Evolutionary conservation across 2,329 filamentous ascomycete genomes (phyloP).

Genomic region (Sarocladium brachiariae): DNA sequence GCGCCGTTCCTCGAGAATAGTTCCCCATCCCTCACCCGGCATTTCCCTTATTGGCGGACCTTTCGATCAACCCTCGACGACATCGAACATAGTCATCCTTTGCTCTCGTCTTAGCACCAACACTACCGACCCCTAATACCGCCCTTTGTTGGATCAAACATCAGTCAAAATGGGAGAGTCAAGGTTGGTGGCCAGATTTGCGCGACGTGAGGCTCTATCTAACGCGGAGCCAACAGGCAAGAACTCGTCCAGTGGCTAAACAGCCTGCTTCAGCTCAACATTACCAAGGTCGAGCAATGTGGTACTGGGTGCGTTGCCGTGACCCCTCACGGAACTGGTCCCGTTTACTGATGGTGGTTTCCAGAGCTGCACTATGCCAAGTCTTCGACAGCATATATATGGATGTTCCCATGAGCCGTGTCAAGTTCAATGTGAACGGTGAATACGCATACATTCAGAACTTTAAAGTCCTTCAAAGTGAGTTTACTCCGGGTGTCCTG

Average conservation of each 20-base stretch:
- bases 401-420: conserved; percentile 89
- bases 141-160: conserved; percentile 5
- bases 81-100: conserved; percentile 5
- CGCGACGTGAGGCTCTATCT: conserved; percentile 13
- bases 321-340: conserved; percentile 13
- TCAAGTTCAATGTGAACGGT: conserved; percentile 97
- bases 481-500: conserved; percentile 26
- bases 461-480: conserved; percentile 96
- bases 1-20: not conserved
- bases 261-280: conserved; percentile 93
- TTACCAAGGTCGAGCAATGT: conserved; percentile 98
- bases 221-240: conserved; percentile 56
- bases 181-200: conserved; percentile 28
- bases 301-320: conserved; percentile 73
- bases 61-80: not conserved
- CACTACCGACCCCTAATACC: conserved; percentile 13
- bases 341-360: conserved; percentile 15
- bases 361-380: conserved; percentile 89
- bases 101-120: conserved; percentile 10
- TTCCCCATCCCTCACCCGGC: not conserved
- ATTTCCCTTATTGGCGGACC: not conserved
- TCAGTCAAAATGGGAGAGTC: conserved; percentile 41
- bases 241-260: conserved; percentile 96
- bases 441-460: conserved; percentile 98
- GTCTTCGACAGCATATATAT: conserved; percentile 97